Evolutionary conservation across 257 asterid genomes (phyloP).

Genomic region (Lantana camara): DNA sequence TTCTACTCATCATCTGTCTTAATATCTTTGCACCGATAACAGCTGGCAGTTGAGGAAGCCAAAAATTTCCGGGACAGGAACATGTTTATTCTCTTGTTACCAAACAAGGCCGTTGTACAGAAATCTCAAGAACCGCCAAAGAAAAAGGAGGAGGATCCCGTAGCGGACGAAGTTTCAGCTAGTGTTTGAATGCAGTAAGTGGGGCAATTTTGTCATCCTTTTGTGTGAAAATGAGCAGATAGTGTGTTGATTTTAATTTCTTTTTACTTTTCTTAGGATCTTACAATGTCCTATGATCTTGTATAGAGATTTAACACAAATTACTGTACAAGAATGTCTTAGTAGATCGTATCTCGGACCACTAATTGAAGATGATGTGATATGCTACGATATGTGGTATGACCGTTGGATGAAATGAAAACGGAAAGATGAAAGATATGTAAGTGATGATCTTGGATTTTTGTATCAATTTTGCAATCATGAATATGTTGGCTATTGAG

Average conservation of each 20-base stretch:
- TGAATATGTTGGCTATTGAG: too few species aligned
- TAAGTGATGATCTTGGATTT: constrained; percentile 6
- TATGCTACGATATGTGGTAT: neutral
- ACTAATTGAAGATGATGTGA: constrained; percentile 9
- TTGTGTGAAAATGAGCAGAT: constrained; percentile 30
- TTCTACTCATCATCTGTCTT: neutral
- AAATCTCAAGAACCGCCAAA: constrained; percentile 66
- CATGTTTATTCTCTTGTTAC: constrained; percentile 68
- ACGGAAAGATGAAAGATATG: neutral
- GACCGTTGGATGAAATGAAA: neutral
- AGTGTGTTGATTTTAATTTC: constrained; percentile 22
- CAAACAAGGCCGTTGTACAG: constrained; percentile 72
- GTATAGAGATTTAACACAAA: constrained; percentile 52
- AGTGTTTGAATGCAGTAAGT: constrained; percentile 46
- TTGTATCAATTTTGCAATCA: neutral
- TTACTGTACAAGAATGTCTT: constrained; percentile 32
- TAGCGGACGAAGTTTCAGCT: constrained; percentile 66
- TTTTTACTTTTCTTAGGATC: constrained; percentile 29
- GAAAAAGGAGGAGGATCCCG: constrained; percentile 59
- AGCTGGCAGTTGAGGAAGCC: constrained; percentile 82
- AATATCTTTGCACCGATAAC: constrained; percentile 21
- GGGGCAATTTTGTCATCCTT: constrained; percentile 25
- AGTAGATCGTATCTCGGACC: constrained; percentile 1
- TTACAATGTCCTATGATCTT: constrained; percentile 33
- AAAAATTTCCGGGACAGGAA: constrained; percentile 77